Evolutionary conservation across 768 basidiomycete genomes (phyloP).

Genomic region (Boletus pseudo-olivaceus): DNA sequence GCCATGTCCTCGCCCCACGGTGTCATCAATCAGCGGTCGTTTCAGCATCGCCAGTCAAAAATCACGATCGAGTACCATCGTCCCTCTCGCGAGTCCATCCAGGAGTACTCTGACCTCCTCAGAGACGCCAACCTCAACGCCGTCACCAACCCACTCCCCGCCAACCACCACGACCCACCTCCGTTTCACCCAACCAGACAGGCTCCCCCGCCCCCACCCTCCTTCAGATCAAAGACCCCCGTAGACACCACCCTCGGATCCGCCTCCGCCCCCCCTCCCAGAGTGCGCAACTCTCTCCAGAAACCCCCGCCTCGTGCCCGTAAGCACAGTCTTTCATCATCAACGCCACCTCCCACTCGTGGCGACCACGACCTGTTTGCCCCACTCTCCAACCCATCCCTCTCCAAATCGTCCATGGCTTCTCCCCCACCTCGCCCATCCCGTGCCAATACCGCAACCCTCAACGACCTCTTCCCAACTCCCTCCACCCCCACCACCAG

Average conservation of each 20-base stretch:
- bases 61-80: conserved; percentile 75
- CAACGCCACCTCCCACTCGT: conserved; percentile 23
- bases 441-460: conserved; percentile 77
- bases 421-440: conserved; percentile 77
- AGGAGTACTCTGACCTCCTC: conserved; percentile 73
- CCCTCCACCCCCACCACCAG: conserved; percentile 41
- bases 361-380: conserved; percentile 60
- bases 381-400: neutral
- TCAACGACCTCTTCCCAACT: conserved; percentile 66
- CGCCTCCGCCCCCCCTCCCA: conserved; percentile 11
- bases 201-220: conserved; percentile 41
- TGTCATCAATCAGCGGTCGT: conserved; percentile 46
- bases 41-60: conserved; percentile 50
- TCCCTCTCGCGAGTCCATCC: conserved; percentile 70
- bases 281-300: conserved; percentile 55
- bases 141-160: conserved; percentile 38
- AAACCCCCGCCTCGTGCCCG: conserved; percentile 54
- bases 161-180: conserved; percentile 33
- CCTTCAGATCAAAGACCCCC: conserved; percentile 30
- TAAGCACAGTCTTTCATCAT: conserved; percentile 48
- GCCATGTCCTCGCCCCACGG: conserved; percentile 26
- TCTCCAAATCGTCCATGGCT: conserved; percentile 19
- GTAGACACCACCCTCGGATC: conserved; percentile 21
- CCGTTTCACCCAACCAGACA: conserved; percentile 39
- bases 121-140: conserved; percentile 57